Base-by-base conservation (phyloP, 2,329 filamentous ascomycete species). In the Furcasterigmium furcatum region DNA sequence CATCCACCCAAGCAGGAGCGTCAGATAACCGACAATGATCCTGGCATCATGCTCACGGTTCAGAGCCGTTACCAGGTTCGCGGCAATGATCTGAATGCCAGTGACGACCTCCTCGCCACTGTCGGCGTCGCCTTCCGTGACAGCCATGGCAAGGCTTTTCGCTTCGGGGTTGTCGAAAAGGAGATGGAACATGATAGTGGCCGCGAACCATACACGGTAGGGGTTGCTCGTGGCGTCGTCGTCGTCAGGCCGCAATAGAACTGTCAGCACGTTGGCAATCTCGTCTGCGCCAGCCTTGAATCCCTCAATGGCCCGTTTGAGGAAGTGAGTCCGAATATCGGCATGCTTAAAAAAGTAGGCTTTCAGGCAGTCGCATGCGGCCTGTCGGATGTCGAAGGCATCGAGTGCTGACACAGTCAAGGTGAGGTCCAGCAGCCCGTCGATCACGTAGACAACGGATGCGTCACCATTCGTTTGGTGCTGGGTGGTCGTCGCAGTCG, bases 51-150 rank as follows among this genome's bases (percentile, higher is more conserved):
- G 84, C 13, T 79, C 80, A 32, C 85, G 80, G 55, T 89, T 83
- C 14, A 96, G 73, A 4, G 87, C 87, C 43, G 84, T 82, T 27
- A 95, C 80, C n/a, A 99, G 74, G 59, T 96, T 92, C 5, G 87
- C 87, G 9, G 91, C 82, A 48, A 97, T 79, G 2, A 85, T 87
- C 64, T 99, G 94, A 42, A 99, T 89, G 58, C 89, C 90, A 1
- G 92, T 96, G 12, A 99, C 86, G 12, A 96, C 90, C 65, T 99
- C 94, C 68, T 99, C 94, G 4, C 92, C 94, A 54, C 78, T 88
- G 27, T 86, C 84, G 19, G 88, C 88, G 63, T 97, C 89, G 10
- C 94, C 94, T 65, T 97, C 92, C 1, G 84, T 89, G 18, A 99
- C 84, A 19, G 79, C 77, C 77, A 95, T 89, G 16, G 91, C 84